phyloP scores from a whole-genome alignment of 192 early-diverging fungal species.

The Umbelopsis sp. region DNA sequence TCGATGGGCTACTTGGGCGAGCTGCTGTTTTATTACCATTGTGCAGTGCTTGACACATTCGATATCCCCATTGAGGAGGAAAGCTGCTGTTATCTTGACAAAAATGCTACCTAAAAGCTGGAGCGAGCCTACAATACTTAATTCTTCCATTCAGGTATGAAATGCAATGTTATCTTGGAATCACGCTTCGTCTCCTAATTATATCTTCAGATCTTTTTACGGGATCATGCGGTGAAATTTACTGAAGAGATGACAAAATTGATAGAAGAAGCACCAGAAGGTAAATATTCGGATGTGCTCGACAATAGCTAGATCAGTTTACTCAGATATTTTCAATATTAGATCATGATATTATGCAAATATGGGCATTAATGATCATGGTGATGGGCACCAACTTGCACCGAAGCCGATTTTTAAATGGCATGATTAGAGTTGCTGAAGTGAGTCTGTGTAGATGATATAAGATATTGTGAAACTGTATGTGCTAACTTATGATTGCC shows the following conservation, averaged over 20 bases:
- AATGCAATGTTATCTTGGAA: no score
- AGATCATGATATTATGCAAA: conserved; percentile 14
- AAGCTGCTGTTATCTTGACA: neutral
- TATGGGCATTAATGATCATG: conserved; percentile 13
- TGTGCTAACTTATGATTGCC: neutral
- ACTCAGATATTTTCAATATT: neutral
- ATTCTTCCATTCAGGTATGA: neutral
- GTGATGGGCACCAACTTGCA: neutral
- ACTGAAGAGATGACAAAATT: conserved; percentile 3
- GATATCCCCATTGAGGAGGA: neutral
- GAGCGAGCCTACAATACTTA: neutral
- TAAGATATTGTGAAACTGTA: neutral
- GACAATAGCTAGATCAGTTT: no score
- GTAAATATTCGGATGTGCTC: neutral
- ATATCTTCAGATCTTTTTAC: neutral
- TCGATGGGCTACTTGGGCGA: neutral
- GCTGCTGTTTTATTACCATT: neutral
- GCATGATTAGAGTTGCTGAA: conserved; percentile 8
- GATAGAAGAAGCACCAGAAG: conserved; percentile 2
- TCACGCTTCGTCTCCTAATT: neutral
- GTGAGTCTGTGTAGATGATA: neutral
- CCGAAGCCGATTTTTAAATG: conserved; percentile 7
- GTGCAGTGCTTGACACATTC: neutral
- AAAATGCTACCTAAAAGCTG: conserved; percentile 4
- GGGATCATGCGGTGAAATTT: neutral